Evolutionary conservation across 1,284 basidiomycete species (phyloP).

Genomic region (Moesziomyces globuligerus): DNA sequence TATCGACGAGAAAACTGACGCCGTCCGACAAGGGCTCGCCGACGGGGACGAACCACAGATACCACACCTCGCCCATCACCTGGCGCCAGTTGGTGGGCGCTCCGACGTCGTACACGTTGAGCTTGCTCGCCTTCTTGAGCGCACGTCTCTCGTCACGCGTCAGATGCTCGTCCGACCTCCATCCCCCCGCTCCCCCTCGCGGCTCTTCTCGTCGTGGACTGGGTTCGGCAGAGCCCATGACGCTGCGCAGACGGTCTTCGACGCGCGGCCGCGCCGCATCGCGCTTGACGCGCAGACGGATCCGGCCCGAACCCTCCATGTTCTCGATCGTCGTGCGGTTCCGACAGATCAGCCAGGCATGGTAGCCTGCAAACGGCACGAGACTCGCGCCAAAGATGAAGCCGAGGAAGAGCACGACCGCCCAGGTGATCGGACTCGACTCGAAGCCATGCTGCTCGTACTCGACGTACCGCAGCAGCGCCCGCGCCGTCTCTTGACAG

Average conservation of each 20-base stretch:
- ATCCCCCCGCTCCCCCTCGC: conserved; percentile 5
- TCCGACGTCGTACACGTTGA: conserved; percentile 63
- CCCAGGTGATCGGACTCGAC: conserved; percentile 65
- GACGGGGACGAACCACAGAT: conserved; percentile 55
- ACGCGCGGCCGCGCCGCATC: conserved; percentile 20
- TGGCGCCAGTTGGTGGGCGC: conserved; percentile 45
- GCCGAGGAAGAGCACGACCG: conserved; percentile 61
- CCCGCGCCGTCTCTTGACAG: conserved; percentile 48
- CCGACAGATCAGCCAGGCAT: conserved; percentile 63
- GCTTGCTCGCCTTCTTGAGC: conserved; percentile 51
- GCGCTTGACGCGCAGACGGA: conserved; percentile 31
- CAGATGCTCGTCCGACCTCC: conserved; percentile 53
- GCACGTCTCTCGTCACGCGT: conserved; percentile 48
- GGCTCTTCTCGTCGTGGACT: not conserved
- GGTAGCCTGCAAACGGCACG: conserved; percentile 58
- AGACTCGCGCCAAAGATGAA: conserved; percentile 58
- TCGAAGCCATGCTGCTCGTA: conserved; percentile 57
- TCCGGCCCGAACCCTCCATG: conserved; percentile 64
- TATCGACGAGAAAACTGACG: conserved; percentile 39
- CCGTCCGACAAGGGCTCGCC: conserved; percentile 52
- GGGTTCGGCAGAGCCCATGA: conserved; percentile 13
- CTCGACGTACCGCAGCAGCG: conserved; percentile 45
- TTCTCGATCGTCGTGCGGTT: conserved; percentile 68
- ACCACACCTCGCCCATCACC: conserved; percentile 52
- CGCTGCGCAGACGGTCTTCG: conserved; percentile 33